phyloP scores from a whole-genome alignment of 2,329 filamentous ascomycete species.

The Alternaria viburni region DNA sequence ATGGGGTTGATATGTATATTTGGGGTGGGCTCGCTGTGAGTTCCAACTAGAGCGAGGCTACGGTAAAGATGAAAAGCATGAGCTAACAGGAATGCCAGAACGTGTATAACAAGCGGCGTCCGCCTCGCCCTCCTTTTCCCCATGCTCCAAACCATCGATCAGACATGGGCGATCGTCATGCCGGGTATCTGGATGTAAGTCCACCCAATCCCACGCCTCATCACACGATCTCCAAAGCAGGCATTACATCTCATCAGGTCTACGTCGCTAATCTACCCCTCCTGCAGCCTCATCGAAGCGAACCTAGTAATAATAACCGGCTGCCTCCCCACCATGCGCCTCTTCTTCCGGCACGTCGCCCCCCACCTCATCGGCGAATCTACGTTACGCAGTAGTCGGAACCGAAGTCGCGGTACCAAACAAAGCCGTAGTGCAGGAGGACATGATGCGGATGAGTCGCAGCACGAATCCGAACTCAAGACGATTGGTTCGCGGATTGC shows the following conservation, averaged over 20 bases:
- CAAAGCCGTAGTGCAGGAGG: background rate
- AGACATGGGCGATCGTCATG: constrained; percentile 21
- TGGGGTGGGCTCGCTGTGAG: constrained; percentile 21
- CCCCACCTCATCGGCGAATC: constrained; percentile 28
- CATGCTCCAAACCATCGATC: constrained; percentile 15
- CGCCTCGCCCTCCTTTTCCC: constrained; percentile 11
- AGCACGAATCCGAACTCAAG: constrained; percentile 6
- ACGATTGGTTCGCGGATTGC: constrained; percentile 7
- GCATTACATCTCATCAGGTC: too few relatives aligned
- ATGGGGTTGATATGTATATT: constrained; percentile 26
- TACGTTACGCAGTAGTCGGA: constrained; percentile 7
- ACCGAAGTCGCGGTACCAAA: background rate
- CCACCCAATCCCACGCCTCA: background rate
- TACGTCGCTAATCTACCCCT: too few relatives aligned
- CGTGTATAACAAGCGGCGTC: constrained; percentile 14
- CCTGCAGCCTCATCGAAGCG: constrained; percentile 48
- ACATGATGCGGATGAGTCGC: background rate
- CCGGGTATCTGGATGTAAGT: constrained; percentile 20
- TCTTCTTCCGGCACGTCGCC: constrained; percentile 49
- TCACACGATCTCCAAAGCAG: too few relatives aligned
- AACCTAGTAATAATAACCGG: constrained; percentile 53
- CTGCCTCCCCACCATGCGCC: constrained; percentile 50
- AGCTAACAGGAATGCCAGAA: background rate
- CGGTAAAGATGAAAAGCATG: background rate
- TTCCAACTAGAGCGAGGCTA: too few relatives aligned